Conservation (phyloP, 2,329 filamentous ascomycete genomes). For the Aspergillus fijiensis region DNA sequence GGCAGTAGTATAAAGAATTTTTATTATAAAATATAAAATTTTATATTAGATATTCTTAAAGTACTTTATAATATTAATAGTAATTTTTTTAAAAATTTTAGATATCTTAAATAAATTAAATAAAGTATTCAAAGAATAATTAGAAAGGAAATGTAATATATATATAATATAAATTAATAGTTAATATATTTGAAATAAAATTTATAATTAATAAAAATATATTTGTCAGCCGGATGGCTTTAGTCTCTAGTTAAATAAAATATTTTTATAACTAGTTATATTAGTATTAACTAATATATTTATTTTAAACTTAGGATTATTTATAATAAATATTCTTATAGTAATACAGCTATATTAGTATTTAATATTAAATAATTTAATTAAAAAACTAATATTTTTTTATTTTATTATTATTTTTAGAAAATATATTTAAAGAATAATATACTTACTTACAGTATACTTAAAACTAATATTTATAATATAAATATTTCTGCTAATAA, state of each 20-base stretch:
- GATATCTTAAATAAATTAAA: not conserved
- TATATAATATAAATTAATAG: not conserved
- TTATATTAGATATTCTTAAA: constrained; percentile 14
- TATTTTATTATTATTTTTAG: not conserved
- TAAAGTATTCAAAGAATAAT: constrained; percentile 4
- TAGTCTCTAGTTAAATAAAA: not conserved
- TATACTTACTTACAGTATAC: not conserved
- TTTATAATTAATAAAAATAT: not conserved
- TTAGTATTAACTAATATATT: not conserved
- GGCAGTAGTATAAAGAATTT: no score
- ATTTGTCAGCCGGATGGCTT: not conserved
- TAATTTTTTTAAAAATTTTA: constrained; percentile 6
- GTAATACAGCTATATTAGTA: not conserved
- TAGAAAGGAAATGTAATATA: not conserved
- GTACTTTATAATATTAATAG: constrained; percentile 16
- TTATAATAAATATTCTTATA: not conserved
- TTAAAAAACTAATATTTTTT: not conserved
- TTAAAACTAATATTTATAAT: not conserved
- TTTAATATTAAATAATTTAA: not conserved
- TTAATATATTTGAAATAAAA: no score
- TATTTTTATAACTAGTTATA: no score
- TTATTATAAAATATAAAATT: no score
- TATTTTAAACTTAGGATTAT: not conserved
- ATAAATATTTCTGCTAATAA: no score
- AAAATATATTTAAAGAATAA: not conserved